These are phyloP conservation scores for Aquilaria agallochum DNA, from an alignment of 441 rosid species.

Conservation along the genomic window DNA sequence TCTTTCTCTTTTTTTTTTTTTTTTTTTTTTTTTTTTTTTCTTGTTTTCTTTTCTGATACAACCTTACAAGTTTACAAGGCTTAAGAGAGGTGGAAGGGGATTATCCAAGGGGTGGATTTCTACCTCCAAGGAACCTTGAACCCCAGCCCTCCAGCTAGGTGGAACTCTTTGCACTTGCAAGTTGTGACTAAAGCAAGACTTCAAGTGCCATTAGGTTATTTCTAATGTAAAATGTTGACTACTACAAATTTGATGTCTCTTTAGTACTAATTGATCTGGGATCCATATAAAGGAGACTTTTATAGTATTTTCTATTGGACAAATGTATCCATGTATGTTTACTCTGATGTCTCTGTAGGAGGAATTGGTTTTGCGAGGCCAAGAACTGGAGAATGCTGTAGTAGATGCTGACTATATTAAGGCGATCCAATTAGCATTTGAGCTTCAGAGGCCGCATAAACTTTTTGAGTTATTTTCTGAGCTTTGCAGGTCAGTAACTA, in stretches of 20 bases:
- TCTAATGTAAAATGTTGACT: no score
- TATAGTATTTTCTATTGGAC: background rate
- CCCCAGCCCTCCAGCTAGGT: no score
- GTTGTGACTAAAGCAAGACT: no score
- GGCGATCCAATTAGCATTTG: constrained; percentile 84
- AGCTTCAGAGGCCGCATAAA: constrained; percentile 80
- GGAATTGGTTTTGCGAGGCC: constrained; percentile 71
- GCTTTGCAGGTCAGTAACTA: constrained; percentile 51
- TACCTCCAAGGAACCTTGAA: background rate
- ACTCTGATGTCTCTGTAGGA: constrained; percentile 49
- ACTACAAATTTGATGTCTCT: background rate
- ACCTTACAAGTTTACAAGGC: no score
- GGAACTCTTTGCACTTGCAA: background rate
- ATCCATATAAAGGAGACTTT: background rate
- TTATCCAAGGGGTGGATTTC: no score
- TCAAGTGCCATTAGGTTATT: no score
- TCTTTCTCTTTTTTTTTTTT: no score
- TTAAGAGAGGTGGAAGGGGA: no score
- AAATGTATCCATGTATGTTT: background rate
- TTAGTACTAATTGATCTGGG: background rate
- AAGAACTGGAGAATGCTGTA: constrained; percentile 87
- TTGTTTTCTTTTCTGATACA: no score
- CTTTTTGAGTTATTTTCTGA: constrained; percentile 71
- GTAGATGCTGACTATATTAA: constrained; percentile 72
- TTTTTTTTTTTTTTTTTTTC: no score